A percentile compares a stretch with the other conserved stretches of the same genome.
phyloP scores from a whole-genome alignment of 805 yeast species.

The Monosporozyma siamensis region DNA sequence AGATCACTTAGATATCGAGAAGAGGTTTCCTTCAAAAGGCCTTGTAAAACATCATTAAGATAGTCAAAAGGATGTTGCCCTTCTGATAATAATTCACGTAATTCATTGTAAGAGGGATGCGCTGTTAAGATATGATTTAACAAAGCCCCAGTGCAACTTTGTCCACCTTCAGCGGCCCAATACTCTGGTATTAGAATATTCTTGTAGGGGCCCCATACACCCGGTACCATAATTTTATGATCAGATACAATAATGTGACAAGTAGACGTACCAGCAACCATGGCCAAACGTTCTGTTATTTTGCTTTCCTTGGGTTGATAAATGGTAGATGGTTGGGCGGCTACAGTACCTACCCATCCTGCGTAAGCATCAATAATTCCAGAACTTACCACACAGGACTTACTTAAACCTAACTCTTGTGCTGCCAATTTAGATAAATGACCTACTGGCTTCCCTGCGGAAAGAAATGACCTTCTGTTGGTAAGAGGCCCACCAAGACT shows the following conservation, averaged over 20 bases:
- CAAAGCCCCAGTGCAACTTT: constrained; percentile 91
- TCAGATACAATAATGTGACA: constrained; percentile 86
- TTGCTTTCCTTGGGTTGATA: constrained; percentile 40
- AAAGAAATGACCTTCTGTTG: constrained; percentile 40
- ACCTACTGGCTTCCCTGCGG: constrained; percentile 90
- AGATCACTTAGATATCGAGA: constrained; percentile 72
- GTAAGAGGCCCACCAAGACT: constrained; percentile 73
- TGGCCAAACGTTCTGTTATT: constrained; percentile 60
- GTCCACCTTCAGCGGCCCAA: constrained; percentile 99
- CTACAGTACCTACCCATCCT: constrained; percentile 98
- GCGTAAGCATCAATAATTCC: constrained; percentile 98
- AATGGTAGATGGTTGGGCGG: constrained; percentile 53
- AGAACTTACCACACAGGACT: constrained; percentile 76
- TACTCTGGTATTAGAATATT: constrained; percentile 83
- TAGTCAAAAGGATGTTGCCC: constrained; percentile 72
- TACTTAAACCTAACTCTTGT: constrained; percentile 70
- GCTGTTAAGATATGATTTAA: constrained; percentile 78
- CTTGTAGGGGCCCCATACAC: constrained; percentile 98
- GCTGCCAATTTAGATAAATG: constrained; percentile 59
- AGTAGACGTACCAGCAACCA: constrained; percentile 97
- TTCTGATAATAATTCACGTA: constrained; percentile 23
- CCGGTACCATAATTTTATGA: constrained; percentile 82
- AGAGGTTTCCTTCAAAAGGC: constrained; percentile 47
- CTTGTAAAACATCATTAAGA: constrained; percentile 66
- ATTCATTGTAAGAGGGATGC: constrained; percentile 77